Evolutionary conservation across 225 moss, liverwort and hornwort species (phyloP), one percentile per base, ranked within the genome.

Genomic region (Climacium dendroides): DNA sequence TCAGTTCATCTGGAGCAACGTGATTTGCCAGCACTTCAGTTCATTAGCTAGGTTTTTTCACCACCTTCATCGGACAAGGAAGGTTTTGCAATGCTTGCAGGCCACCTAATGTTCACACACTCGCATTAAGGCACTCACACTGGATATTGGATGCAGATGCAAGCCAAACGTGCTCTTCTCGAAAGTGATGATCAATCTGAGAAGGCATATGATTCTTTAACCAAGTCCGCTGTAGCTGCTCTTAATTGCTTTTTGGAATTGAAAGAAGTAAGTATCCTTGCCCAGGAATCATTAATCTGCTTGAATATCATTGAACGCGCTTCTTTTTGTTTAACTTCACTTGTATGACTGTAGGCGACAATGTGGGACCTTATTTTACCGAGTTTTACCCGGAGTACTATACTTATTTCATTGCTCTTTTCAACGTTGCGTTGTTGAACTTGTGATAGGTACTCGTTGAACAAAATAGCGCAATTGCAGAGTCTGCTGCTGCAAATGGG

Each of bases 161-260:
- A 86, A 89, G 86, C 73, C 53, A 90, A 84, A 81, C 78, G 80
- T 69, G 90, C 62, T 73, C 19, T 89, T 29, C 73, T 79, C n/a
- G 53, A 89, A 83, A 87, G 59, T 87, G 89, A 91, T 45, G 61
- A 34, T 69, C 88, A 85, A 58, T 82, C 80, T 87, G 90, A 74
- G 73, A 87, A 81, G 80, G 88, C 92, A 22, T 89, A 89, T 43
- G 82, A 88, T 37, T 89, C 78, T 54, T 83, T 94, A 72, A 74
- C 80, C 41, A 89, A 92, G 87, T 90, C 94, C 43, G 94, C 94
- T 84, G 85, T 89, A 69, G 87, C 87, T 89, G 89, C 92, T 57
- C 90, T 94, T 19, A 81, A 92, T 72, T 89, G 86, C n/a, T 87
- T 94, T 87, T 55, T 82, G 78, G 91, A 94, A 82, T 84, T 94